Evolutionary conservation across 2,329 filamentous ascomycete genomes (phyloP), one percentile per base, ranked within the genome.

Genomic region (Aspergillus carbonarius): DNA sequence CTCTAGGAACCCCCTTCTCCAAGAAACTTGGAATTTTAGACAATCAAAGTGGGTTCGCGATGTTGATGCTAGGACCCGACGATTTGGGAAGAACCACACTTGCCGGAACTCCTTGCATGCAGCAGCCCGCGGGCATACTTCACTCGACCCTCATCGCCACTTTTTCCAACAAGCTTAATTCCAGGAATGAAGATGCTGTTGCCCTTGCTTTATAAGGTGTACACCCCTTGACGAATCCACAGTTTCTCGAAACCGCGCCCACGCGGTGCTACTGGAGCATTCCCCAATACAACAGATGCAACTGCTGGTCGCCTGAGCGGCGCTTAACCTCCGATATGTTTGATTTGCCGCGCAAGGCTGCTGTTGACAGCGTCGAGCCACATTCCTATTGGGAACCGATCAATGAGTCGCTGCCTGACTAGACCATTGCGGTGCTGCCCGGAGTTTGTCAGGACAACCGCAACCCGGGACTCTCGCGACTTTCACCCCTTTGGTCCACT

Each of bases 201-300:
- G 39, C 51, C 51, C 51, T 54, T 54, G 51, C 51, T 37, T 54
- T 20, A 54, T 54, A 54, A 34, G 51, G 51, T 54, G 51, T 37
- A 32, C 13, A 3, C 20, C 37, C 44, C 44, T 48, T 27, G 42
- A 25, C 44, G 44, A 32, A 48, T 30, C 44, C 44, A 42, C 25
- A 15, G 23, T 44, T 54, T 54, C 51, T 54, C 51, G 51, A 54
- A 54, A 27, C 17, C 25, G 37, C 40, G 34, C 20, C 51, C 51
- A 54, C 23, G 51, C 51, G 51, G 40, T 34, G 15, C 40, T 37
- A 42, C 30, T 54, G 25, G 40, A 54, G 10, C 27, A n/a, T 30
- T 13, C 27, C 44, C 44, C 44, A 25, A 27, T 13, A 47, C 42
- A 27, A 17, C 15, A 25, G 44, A 30, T 48, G 44, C 23, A n/a